Base-by-base conservation (phyloP, 1,284 basidiomycete genomes). In the Moniliella sp. region DNA sequence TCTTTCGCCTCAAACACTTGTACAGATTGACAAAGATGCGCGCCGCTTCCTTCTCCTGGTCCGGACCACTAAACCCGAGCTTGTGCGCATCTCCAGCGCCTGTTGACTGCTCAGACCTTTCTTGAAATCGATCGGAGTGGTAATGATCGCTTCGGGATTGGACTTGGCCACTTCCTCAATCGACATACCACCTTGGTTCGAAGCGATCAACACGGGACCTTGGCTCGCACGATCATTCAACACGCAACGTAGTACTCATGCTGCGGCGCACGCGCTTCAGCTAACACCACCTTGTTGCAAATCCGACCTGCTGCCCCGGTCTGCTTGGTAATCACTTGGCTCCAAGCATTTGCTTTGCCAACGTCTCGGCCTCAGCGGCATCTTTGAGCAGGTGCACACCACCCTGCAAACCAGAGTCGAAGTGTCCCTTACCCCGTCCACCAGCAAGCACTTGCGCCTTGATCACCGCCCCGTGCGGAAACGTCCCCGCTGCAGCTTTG, bases 161-260 rank as follows among this genome's bases (percentile, higher is more conserved):
- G 91, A 83, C 31, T 80, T 80, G n/a, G 91, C 91, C 31, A 99
- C 91, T 57, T 99, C 91, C 65, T 99, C 91, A 59, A 99, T 99
- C 68, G 84, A 91, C 63, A 64, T 65, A 35, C 64, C 63, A 30
- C 63, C 63, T 61, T 94, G 84, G 34, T 72, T 72, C 26, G 91
- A 97, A 14, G 78, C 78, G 40, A 99, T 84, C 35, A 99, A 71
- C 15, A 94, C 88, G 31, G 86, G 81, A 10, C 79, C 75, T 47
- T 84, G 77, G 11, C 76, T 69, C 18, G 72, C 72, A 50, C 91
- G 82, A 69, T 99, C 91, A 62, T 94, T 94, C 39, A 99, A 72
- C 29, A 97, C 73, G 18, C 91, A 34, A 88, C 78, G 61, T 99
- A 99, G 69, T 97, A 97, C 64, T 99, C 91, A 62, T 99, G 88